Conservation (phyloP, 805 yeast genomes). For the Lipomyces sp. region DNA sequence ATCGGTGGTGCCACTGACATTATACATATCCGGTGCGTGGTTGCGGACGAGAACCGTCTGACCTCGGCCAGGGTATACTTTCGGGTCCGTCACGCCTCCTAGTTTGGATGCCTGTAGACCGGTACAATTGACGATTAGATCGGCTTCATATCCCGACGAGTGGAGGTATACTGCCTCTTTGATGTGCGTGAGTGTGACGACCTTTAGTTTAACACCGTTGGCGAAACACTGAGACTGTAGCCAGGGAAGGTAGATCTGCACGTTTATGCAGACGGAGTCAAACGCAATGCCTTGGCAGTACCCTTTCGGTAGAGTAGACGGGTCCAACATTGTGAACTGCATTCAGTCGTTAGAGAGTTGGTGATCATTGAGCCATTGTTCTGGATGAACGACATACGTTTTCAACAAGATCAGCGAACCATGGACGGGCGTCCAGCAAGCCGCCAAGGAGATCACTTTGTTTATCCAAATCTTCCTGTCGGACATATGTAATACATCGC, state of each 20-base stretch:
- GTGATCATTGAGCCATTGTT: not conserved
- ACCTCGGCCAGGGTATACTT: conserved; percentile 75
- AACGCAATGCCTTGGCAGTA: conserved; percentile 58
- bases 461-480: conserved; percentile 22
- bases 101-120: conserved; percentile 70
- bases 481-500: conserved; percentile 23
- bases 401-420: conserved; percentile 30
- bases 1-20: conserved; percentile 27
- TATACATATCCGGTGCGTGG: conserved; percentile 35
- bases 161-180: conserved; percentile 56
- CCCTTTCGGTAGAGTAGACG: conserved; percentile 55
- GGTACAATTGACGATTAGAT: conserved; percentile 71
- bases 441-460: conserved; percentile 27
- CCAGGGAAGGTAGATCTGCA: conserved; percentile 60
- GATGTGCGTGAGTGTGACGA: conserved; percentile 50
- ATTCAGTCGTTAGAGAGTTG: not conserved
- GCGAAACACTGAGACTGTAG: conserved; percentile 53
- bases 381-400: conserved; percentile 19
- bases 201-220: conserved; percentile 55
- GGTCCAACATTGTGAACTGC: conserved; percentile 42
- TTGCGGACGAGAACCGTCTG: conserved; percentile 70
- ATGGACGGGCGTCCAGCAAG: conserved; percentile 24
- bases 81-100: conserved; percentile 67
- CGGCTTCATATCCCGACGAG: conserved; percentile 43
- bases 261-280: conserved; percentile 63